Evolutionary conservation across 2,329 filamentous ascomycete genomes (phyloP).

Genomic region (Calonectria henricotiae): DNA sequence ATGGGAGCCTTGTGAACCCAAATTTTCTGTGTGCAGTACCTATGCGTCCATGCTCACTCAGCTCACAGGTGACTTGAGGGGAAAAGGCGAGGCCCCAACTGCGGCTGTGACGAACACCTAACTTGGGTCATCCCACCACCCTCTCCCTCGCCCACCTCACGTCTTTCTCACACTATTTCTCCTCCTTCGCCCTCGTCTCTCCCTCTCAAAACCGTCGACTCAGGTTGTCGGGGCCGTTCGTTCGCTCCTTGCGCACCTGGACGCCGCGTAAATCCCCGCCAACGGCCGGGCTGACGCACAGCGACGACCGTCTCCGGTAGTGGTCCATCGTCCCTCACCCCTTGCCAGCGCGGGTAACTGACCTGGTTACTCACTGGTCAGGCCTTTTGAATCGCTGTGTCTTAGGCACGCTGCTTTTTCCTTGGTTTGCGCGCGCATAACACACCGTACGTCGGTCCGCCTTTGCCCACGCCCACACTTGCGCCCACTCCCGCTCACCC

Average conservation of each 20-base stretch:
- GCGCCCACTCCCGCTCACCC: slow-evolving; percentile 14
- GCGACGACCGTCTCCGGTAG: background rate
- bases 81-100: slow-evolving; percentile 5
- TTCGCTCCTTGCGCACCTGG: slow-evolving; percentile 5
- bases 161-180: slow-evolving; percentile 8
- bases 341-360: slow-evolving; percentile 4
- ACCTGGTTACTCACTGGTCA: slow-evolving; percentile 14
- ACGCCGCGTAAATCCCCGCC: slow-evolving; percentile 8
- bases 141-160: slow-evolving; percentile 2
- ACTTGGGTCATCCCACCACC: slow-evolving; percentile 21
- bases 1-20: slow-evolving; percentile 23
- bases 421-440: slow-evolving; percentile 9
- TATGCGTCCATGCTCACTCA: slow-evolving; percentile 21
- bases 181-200: background rate
- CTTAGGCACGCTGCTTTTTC: slow-evolving; percentile 6
- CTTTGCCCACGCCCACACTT: slow-evolving; percentile 11
- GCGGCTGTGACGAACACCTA: slow-evolving; percentile 9
- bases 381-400: slow-evolving; percentile 9
- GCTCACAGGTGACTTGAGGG: slow-evolving; percentile 25
- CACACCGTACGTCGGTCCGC: slow-evolving; percentile 12
- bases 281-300: slow-evolving; percentile 12
- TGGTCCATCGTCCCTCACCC: slow-evolving; percentile 1
- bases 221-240: background rate
- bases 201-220: background rate
- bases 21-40: background rate